These are phyloP conservation scores for Perkinsus chesapeaki DNA, from an alignment of 169 alveolate species.

Conservation along the genomic window DNA sequence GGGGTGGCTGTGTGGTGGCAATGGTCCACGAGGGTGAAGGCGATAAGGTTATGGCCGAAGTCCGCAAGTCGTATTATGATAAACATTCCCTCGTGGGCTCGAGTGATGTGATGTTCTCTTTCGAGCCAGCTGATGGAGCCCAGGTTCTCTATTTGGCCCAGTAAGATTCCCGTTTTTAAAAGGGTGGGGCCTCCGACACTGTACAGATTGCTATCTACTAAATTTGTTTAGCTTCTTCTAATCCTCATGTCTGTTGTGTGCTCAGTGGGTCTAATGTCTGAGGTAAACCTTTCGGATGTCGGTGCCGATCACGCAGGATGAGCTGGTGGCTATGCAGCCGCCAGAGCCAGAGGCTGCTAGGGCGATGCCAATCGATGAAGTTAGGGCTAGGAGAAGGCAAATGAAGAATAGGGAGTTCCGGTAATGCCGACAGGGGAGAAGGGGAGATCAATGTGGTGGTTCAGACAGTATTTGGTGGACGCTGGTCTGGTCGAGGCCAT, in stretches of 20 bases:
- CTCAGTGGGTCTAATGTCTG: neutral
- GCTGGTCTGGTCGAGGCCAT: slow-evolving; percentile 41
- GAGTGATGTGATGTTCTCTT: slow-evolving; percentile 5
- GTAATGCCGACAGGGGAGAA: neutral
- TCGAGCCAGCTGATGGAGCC: slow-evolving; percentile 22
- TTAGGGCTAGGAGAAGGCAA: neutral
- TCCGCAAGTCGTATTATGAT: slow-evolving; percentile 35
- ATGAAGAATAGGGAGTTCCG: neutral
- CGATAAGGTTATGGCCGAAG: slow-evolving; percentile 24
- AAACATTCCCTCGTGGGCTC: slow-evolving; percentile 12
- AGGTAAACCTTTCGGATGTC: neutral
- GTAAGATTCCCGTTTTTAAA: neutral
- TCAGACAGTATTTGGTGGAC: slow-evolving; percentile 47
- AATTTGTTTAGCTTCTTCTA: neutral
- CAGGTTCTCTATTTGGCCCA: neutral
- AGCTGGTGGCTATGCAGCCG: neutral
- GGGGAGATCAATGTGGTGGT: neutral
- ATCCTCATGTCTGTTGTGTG: neutral
- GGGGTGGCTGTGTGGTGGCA: slow-evolving; percentile 76
- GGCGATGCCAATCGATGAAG: neutral
- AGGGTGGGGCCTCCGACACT: too few relatives aligned
- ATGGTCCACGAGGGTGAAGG: slow-evolving; percentile 24
- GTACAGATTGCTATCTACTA: neutral
- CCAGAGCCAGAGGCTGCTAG: neutral
- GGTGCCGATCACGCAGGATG: neutral